These are phyloP conservation scores for Colletotrichum godetiae DNA, from an alignment of 2,329 filamentous ascomycete genomes.

Conservation along the genomic window DNA sequence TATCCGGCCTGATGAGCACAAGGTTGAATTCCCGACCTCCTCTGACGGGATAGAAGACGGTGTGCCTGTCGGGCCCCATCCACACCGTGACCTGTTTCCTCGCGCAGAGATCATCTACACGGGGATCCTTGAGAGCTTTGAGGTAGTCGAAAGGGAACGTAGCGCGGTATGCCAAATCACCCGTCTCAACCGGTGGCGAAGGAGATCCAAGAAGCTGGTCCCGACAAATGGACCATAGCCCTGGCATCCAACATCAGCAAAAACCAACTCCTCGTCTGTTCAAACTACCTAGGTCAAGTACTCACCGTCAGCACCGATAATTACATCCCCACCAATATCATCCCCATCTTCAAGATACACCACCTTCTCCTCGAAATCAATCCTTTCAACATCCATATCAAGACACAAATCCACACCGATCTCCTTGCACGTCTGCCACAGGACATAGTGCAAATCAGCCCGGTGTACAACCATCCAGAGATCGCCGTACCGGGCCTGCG, in stretches of 20 bases:
- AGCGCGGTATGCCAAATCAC: constrained; percentile 15
- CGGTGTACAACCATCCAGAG: constrained; percentile 24
- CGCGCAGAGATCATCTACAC: constrained; percentile 6
- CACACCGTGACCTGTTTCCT: constrained; percentile 6
- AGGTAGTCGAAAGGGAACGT: constrained; percentile 1
- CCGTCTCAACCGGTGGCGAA: constrained; percentile 11
- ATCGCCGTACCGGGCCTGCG: constrained; percentile 5
- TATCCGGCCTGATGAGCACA: not conserved
- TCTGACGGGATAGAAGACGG: constrained; percentile 16
- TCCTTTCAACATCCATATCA: constrained; percentile 19
- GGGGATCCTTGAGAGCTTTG: constrained; percentile 3
- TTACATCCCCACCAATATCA: constrained; percentile 20
- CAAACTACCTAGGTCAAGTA: too few relatives aligned
- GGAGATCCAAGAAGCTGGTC: not conserved
- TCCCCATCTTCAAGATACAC: constrained; percentile 28
- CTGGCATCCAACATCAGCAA: not conserved
- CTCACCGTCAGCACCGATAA: constrained; percentile 26
- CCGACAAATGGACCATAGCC: constrained; percentile 21
- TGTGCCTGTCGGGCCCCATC: constrained; percentile 15
- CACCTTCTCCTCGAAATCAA: constrained; percentile 6
- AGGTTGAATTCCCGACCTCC: constrained; percentile 22
- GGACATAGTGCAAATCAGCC: constrained; percentile 14
- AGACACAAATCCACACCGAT: constrained; percentile 17
- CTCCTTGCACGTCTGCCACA: constrained; percentile 17
- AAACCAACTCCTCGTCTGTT: too few relatives aligned